phyloP scores from a whole-genome alignment of 352 stramenopile species.

The Phytophthora parvispora region DNA sequence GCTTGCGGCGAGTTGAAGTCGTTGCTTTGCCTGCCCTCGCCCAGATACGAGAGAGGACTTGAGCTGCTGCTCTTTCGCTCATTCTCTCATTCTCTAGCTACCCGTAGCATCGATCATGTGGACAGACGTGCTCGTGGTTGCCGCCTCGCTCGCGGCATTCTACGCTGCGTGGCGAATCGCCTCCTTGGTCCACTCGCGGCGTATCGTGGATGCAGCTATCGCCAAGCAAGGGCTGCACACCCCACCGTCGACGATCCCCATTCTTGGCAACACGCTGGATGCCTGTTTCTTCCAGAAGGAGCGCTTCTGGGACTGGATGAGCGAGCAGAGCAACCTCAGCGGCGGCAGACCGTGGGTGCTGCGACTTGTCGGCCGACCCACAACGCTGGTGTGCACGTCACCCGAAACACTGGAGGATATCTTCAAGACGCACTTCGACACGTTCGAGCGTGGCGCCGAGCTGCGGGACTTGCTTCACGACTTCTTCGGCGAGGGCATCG shows the following conservation, averaged over 20 bases:
- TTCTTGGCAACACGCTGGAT: slow-evolving; percentile 45
- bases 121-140: background rate
- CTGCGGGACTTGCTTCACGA: slow-evolving; percentile 41
- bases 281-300: slow-evolving; percentile 18
- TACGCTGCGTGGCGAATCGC: slow-evolving; percentile 1
- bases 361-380: slow-evolving; percentile 37
- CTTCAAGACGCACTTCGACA: slow-evolving; percentile 69
- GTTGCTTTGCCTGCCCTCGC: no score
- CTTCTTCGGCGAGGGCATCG: slow-evolving; percentile 69
- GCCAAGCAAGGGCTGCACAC: slow-evolving; percentile 2
- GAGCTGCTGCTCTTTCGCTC: background rate
- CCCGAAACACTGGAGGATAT: slow-evolving; percentile 49
- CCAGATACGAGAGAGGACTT: background rate
- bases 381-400: slow-evolving; percentile 41
- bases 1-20: no score
- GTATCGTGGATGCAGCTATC: slow-evolving; percentile 1
- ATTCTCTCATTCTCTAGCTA: background rate
- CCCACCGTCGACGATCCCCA: slow-evolving; percentile 30
- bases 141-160: background rate
- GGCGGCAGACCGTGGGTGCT: slow-evolving; percentile 36
- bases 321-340: slow-evolving; percentile 31
- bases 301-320: slow-evolving; percentile 48
- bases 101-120: background rate
- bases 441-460: slow-evolving; percentile 65
- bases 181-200: background rate